A percentile compares a stretch with the other conserved stretches of the same genome.
Evolutionary conservation across 805 yeast species (phyloP).

Genomic region (Saccharomycopsis selenospora): DNA sequence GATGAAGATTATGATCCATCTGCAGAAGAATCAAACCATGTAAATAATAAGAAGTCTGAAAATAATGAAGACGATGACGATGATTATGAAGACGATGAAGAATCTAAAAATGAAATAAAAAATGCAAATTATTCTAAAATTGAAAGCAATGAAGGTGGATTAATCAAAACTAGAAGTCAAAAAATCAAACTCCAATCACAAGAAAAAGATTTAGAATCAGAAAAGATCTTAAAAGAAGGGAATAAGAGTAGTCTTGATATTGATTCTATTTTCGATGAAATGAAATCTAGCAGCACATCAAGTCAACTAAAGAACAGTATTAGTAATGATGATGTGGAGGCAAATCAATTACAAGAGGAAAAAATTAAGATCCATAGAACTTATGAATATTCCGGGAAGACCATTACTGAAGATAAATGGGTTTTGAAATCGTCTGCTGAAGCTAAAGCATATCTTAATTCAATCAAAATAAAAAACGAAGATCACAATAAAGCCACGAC

Average conservation of each 20-base stretch:
- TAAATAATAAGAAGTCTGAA: background rate
- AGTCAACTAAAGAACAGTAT: background rate
- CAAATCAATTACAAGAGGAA: slow-evolving; percentile 34
- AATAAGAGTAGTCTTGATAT: slow-evolving; percentile 34
- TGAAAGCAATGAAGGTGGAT: slow-evolving; percentile 51
- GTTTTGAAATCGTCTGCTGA: slow-evolving; percentile 78
- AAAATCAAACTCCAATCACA: slow-evolving; percentile 35
- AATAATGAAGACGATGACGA: background rate
- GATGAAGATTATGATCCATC: background rate
- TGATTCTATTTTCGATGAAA: slow-evolving; percentile 47
- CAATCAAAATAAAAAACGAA: slow-evolving; percentile 34
- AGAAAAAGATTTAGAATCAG: slow-evolving; percentile 27
- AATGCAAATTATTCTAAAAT: slow-evolving; percentile 42
- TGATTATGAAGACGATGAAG: slow-evolving; percentile 18
- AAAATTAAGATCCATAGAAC: slow-evolving; percentile 65
- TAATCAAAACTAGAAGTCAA: slow-evolving; percentile 65
- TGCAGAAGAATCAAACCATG: background rate
- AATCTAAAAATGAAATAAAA: slow-evolving; percentile 22
- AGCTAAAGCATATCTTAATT: slow-evolving; percentile 71
- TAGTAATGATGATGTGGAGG: background rate
- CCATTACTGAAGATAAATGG: slow-evolving; percentile 65
- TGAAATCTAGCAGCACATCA: slow-evolving; percentile 32
- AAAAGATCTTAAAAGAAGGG: slow-evolving; percentile 13
- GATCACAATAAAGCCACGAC: slow-evolving; percentile 7
- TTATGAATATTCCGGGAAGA: slow-evolving; percentile 86